phyloP scores from a whole-genome alignment of 768 basidiomycete genomes.

The Punctularia strigosozonata region DNA sequence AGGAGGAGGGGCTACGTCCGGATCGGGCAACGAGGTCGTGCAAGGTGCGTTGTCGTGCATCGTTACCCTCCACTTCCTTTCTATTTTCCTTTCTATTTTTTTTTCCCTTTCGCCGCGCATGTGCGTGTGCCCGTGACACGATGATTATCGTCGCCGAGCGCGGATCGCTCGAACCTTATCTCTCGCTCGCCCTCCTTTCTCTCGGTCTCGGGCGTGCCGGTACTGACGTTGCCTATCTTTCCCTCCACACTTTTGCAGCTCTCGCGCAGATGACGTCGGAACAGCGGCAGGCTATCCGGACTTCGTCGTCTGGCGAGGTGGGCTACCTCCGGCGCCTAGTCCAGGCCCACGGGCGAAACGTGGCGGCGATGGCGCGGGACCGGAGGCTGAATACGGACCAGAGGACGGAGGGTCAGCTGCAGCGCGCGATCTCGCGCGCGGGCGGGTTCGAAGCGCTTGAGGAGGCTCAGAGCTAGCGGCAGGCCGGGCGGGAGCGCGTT shows the following conservation, averaged over 20 bases:
- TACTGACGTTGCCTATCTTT: too few species aligned
- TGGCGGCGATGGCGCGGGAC: conserved; percentile 71
- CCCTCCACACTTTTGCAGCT: too few species aligned
- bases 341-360: conserved; percentile 57
- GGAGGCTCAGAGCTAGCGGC: background rate
- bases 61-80: too few species aligned
- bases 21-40: conserved; percentile 19
- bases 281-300: conserved; percentile 24
- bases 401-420: conserved; percentile 71
- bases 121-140: too few species aligned
- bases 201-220: too few species aligned
- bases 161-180: too few species aligned
- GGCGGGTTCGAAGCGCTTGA: conserved; percentile 27
- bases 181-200: too few species aligned
- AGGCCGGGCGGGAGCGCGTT: background rate
- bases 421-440: conserved; percentile 46
- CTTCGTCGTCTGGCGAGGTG: conserved; percentile 59
- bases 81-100: too few species aligned
- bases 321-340: conserved; percentile 57
- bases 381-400: conserved; percentile 72
- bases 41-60: conserved; percentile 33
- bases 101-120: too few species aligned
- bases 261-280: conserved; percentile 50
- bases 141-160: too few species aligned
- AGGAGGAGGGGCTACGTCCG: too few species aligned